phyloP scores from a whole-genome alignment of 1,284 basidiomycete genomes.

The Sphagnurus paluster region DNA sequence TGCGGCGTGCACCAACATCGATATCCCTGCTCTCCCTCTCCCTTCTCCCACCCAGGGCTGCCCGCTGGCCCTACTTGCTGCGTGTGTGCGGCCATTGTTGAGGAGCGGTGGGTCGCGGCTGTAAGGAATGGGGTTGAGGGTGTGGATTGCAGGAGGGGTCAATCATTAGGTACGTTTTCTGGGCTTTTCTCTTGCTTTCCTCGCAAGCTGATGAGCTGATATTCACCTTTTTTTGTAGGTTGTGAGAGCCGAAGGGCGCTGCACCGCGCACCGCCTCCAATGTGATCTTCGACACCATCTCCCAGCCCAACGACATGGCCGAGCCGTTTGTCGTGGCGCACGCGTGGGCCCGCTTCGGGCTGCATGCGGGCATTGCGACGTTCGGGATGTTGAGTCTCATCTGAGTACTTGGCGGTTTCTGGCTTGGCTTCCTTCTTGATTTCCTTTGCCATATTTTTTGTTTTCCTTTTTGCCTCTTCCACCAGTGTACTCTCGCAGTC shows the following conservation, averaged over 20 bases:
- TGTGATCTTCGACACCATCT: conserved; percentile 1
- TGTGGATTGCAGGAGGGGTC: conserved; percentile 11
- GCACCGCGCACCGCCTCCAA: not conserved
- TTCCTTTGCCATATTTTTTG: not conserved
- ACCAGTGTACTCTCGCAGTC: too few species aligned
- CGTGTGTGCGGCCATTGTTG: conserved; percentile 60
- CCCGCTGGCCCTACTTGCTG: conserved; percentile 19
- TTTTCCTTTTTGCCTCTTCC: too few species aligned
- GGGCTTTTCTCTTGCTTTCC: too few species aligned
- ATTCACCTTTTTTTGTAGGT: not conserved
- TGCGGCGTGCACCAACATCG: too few species aligned
- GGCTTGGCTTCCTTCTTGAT: too few species aligned
- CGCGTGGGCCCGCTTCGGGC: conserved; percentile 52
- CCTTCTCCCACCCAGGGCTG: conserved; percentile 20
- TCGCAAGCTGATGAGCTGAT: not conserved
- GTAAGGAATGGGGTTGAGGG: conserved; percentile 53
- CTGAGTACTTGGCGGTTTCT: too few species aligned
- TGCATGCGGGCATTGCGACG: conserved; percentile 50
- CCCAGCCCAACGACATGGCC: conserved; percentile 26
- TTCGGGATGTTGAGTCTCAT: conserved; percentile 67
- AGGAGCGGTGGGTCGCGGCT: conserved; percentile 64
- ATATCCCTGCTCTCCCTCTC: not conserved
- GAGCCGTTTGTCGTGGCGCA: conserved; percentile 56
- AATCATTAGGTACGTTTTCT: not conserved
- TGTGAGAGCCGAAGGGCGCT: not conserved